Base-by-base conservation (phyloP, 225 moss, liverwort and hornwort genomes). In the Sphagnum contortum region DNA sequence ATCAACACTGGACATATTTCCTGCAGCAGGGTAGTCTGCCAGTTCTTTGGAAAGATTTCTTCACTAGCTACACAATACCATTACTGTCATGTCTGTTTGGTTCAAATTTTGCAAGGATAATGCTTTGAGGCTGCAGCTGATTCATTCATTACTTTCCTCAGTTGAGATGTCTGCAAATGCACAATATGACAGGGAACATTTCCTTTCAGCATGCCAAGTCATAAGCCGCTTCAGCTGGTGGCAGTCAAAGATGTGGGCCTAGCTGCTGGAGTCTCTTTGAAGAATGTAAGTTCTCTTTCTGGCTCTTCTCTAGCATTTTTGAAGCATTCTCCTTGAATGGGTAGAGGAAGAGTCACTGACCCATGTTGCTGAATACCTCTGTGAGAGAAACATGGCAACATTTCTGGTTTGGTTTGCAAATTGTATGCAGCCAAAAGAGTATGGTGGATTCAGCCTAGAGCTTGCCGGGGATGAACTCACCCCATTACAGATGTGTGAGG, bases 391-490 rank as follows among this genome's bases (percentile, higher is more conserved):
- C 29, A 29, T 1, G 29, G 29, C 29, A 29, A 29, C 0, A 29
- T 29, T 29, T 29, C 29, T 29, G 29, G 29, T 29, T 29, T 29
- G 29, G 29, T 29, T 29, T 29, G 29, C 29, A 29, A 29, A 29
- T 29, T 73, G 13, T 65, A 50, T 57, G 71, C 80, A 84, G 84
- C 80, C 80, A 71, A 73, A 84, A 55, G 66, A 45, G 10, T 84
- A 77, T 8, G 80, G 84, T 59, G 73, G 46, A 9, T 49, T 80
- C n/a, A 80, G 75, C 63, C 69, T 84, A 68, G 84, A 84, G 69
- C 73, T 84, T 61, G 84, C 84, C 71, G 80, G 80, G 60, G 84
- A 84, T 57, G 84, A 80, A 64, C 84, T 84, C 45, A 84, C 84
- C 64, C 63, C 75, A 66, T 57, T 71, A 47, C 84, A 84, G 68